Evolutionary conservation across 2,329 filamentous ascomycete species (phyloP).

Genomic region (Cordyceps fumosorosea): DNA sequence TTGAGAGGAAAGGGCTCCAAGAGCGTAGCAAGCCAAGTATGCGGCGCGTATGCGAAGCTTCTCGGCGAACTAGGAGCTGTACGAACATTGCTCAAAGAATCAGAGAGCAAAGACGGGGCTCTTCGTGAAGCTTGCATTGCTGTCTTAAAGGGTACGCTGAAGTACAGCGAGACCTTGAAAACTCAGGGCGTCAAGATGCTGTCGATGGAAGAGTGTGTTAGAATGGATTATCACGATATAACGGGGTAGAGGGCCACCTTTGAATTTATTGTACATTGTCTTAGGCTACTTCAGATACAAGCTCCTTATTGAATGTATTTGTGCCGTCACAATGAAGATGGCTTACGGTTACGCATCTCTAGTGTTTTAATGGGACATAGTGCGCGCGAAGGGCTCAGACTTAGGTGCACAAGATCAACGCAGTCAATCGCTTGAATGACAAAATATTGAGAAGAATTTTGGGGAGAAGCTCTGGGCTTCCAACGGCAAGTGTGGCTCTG

Average conservation of each 20-base stretch:
- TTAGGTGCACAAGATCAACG: too few species aligned
- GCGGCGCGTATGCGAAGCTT: constrained; percentile 22
- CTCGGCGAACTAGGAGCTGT: constrained; percentile 26
- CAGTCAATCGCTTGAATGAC: background rate
- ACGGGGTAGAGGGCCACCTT: background rate
- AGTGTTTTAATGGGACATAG: too few species aligned
- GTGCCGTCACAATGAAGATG: too few species aligned
- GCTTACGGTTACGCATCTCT: too few species aligned
- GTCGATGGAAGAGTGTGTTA: constrained; percentile 9
- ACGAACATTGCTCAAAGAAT: constrained; percentile 26
- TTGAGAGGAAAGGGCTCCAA: constrained; percentile 4
- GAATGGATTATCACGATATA: constrained; percentile 11
- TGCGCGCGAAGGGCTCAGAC: too few species aligned
- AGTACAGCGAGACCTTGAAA: constrained; percentile 3
- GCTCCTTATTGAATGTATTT: background rate
- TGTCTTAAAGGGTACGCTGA: background rate
- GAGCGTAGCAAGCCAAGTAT: constrained; percentile 14
- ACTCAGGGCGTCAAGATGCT: constrained; percentile 1
- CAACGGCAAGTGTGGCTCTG: too few species aligned
- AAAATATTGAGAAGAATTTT: background rate
- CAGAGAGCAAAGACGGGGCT: background rate
- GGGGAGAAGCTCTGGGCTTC: too few species aligned
- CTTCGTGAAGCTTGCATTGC: background rate
- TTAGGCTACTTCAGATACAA: too few species aligned
- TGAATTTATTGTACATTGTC: background rate